A percentile compares a stretch with the other conserved stretches of the same genome.
Conservation (phyloP, 2,329 filamentous ascomycete genomes). For the Phyllosticta capitalensis region DNA sequence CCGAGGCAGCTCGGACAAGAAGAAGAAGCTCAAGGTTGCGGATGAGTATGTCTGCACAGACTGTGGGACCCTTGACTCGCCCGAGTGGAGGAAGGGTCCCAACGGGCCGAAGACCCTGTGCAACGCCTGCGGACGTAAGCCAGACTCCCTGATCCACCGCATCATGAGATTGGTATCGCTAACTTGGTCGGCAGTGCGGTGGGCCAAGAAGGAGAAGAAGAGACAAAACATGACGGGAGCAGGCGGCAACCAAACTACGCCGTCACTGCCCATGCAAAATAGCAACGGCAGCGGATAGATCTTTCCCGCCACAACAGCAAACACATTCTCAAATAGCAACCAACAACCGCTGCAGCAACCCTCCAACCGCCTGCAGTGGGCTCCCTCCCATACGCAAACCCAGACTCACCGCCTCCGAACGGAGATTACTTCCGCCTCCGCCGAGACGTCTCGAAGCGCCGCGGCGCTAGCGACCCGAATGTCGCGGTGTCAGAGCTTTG, state of each 20-base stretch:
- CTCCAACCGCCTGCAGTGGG: too few species aligned
- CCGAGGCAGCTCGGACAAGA: conserved; percentile 59
- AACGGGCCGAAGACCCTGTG: conserved; percentile 89
- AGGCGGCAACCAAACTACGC: conserved; percentile 2
- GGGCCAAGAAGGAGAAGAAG: conserved; percentile 71
- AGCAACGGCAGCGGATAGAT: conserved; percentile 10
- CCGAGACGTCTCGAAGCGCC: neutral
- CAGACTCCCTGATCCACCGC: neutral
- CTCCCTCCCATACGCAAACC: neutral
- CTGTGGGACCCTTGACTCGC: conserved; percentile 87
- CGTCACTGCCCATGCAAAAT: conserved; percentile 7
- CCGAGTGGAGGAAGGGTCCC: conserved; percentile 92
- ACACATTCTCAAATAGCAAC: neutral
- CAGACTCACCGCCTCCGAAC: neutral
- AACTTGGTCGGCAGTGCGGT: conserved; percentile 36
- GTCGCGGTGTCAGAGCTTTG: neutral
- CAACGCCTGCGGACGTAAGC: conserved; percentile 81
- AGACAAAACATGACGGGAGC: conserved; percentile 19
- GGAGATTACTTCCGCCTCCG: neutral
- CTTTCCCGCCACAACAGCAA: neutral
- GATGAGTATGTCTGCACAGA: conserved; percentile 94
- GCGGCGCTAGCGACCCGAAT: neutral
- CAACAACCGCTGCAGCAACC: neutral
- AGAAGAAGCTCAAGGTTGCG: conserved; percentile 71
- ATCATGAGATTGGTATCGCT: neutral